Evolutionary conservation across 1,284 basidiomycete genomes (phyloP), one percentile per base, ranked within the genome.

Genomic region (Bjerkandera adusta): DNA sequence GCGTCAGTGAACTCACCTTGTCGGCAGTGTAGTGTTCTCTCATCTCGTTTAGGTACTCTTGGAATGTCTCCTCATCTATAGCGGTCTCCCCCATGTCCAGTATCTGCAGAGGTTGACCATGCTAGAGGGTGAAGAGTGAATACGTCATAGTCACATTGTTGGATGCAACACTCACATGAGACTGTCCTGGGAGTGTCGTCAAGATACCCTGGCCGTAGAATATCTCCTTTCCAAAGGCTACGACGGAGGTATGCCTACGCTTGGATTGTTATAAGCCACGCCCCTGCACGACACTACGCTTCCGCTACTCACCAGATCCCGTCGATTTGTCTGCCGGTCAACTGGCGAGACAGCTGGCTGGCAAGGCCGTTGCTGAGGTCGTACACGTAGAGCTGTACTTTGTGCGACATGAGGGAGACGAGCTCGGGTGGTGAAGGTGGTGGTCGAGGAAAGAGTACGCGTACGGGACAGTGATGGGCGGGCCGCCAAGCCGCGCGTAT

Each of bases 191-290:
- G 4, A 55, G 52, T 0, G 81, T 76, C 21, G 73, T 72, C 56
- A 59, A 68, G 47, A 97, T 92, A 5, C 93, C 94, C 58, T 85
- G 89, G 1, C 93, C 93, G 62, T 93, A 97, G 59, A 90, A 95
- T 39, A 91, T 73, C 61, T 97, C 94, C 57, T 83, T 83, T 3
- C 82, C 83, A 64, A 83, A 94, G 1, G 85, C 87, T 36, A 97
- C 92, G 24, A 97, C 79, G 18, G 87, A 91, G 0, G 93, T 95
- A 67, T 97, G 91, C 88, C 87, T 89, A 53, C 48, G 38, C 49
- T 57, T 57, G 45, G 42, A 40, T 5, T 21, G n/a, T 43, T 20
- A n/a, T 43, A 12, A 43, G 30, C 20, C 15, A 30, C 6, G 32
- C 22, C 13, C 20, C n/a, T 24, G 21, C 20, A 21, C n/a, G 41